A percentile compares a stretch with the other conserved stretches of the same genome.
Conservation (phyloP, 2,329 filamentous ascomycete genomes). For the Xylaria sp. region DNA sequence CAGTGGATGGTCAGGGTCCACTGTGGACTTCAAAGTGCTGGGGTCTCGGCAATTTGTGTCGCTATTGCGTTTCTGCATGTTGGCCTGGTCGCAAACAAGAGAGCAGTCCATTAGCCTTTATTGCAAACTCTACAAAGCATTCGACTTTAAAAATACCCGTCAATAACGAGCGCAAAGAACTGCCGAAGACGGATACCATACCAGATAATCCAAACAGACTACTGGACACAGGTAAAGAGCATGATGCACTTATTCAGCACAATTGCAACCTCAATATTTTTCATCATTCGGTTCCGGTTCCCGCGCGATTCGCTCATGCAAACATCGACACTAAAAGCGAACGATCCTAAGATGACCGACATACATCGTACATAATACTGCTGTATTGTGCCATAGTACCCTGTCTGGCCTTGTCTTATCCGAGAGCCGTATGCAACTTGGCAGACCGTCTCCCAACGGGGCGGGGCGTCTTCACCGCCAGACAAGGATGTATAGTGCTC, state of each 20-base stretch:
- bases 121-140: constrained; percentile 1
- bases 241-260: constrained; percentile 1
- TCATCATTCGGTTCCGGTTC: constrained; percentile 15
- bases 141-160: neutral
- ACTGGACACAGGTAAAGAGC: neutral
- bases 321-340: constrained; percentile 7
- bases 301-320: constrained; percentile 30
- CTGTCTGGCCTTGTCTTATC: constrained; percentile 14
- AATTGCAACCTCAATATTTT: neutral
- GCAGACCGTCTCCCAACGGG: constrained; percentile 18
- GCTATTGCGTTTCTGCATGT: constrained; percentile 11
- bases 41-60: constrained; percentile 31
- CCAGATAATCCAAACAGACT: neutral
- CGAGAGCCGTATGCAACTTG: constrained; percentile 28
- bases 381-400: constrained; percentile 9
- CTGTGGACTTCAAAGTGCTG: constrained; percentile 23
- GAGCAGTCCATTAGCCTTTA: neutral
- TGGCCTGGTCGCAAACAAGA: constrained; percentile 5
- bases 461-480: constrained; percentile 33
- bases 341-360: constrained; percentile 26
- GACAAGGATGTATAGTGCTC: constrained; percentile 28
- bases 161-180: neutral
- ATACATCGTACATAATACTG: constrained; percentile 28
- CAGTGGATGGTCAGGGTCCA: constrained; percentile 25
- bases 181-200: neutral